A percentile compares a stretch with the other conserved stretches of the same genome.
Conservation (phyloP, 1,139 yeast species). For the Magnusiomyces ingens region DNA sequence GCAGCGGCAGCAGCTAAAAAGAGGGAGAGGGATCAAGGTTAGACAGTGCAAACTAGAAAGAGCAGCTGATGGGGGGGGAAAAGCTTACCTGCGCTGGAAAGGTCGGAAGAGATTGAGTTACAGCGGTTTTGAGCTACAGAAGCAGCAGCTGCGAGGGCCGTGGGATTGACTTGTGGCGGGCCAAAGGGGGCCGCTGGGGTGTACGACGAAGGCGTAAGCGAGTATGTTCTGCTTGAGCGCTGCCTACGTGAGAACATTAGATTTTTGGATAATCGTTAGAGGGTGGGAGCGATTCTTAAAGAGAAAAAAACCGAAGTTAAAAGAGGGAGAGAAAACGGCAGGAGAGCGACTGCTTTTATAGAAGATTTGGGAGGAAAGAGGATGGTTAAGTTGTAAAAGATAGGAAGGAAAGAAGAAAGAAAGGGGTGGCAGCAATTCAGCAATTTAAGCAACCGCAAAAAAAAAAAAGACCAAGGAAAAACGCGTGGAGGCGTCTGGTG, state of each 20-base stretch:
- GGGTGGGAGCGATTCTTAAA: too few species aligned
- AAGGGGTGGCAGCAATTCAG: not conserved
- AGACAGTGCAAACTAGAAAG: not conserved
- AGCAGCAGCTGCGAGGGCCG: constrained; percentile 42
- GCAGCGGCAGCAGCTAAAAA: constrained; percentile 36
- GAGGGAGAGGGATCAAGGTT: constrained; percentile 15
- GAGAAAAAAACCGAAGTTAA: not conserved
- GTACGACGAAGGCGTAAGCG: constrained; percentile 30
- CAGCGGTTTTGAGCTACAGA: constrained; percentile 25
- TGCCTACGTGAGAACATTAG: constrained; percentile 20
- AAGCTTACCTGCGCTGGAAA: constrained; percentile 19
- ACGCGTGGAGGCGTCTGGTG: not conserved
- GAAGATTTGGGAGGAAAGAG: not conserved
- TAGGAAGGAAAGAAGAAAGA: constrained; percentile 1
- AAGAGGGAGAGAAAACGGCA: not conserved
- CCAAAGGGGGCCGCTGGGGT: constrained; percentile 26
- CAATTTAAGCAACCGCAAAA: not conserved
- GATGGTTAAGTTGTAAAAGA: not conserved
- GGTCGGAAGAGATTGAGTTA: constrained; percentile 15
- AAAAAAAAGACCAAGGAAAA: not conserved
- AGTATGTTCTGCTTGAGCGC: constrained; percentile 26
- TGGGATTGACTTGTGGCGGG: constrained; percentile 23
- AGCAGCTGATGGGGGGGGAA: not conserved
- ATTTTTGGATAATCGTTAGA: too few species aligned
- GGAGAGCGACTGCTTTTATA: not conserved